phyloP scores from a whole-genome alignment of 1,139 yeast species.

The Lodderomyces orthopsilosis region DNA sequence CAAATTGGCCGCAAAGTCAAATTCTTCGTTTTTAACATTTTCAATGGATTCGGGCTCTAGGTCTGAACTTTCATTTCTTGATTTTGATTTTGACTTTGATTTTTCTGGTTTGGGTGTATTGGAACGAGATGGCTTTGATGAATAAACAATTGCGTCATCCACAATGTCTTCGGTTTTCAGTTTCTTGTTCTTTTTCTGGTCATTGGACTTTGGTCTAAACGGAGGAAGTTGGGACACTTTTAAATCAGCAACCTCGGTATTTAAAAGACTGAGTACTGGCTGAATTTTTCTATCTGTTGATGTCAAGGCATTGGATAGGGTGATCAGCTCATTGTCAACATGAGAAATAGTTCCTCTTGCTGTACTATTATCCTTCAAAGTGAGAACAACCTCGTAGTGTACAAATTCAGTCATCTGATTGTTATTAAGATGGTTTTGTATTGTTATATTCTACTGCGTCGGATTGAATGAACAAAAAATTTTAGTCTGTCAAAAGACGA shows the following conservation, averaged over 20 bases:
- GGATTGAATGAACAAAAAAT: no score
- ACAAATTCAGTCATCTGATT: constrained; percentile 42
- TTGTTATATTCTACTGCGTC: no score
- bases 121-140: constrained; percentile 15
- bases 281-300: constrained; percentile 18
- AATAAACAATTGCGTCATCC: constrained; percentile 30
- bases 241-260: constrained; percentile 43
- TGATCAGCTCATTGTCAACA: constrained; percentile 41
- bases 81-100: constrained; percentile 13
- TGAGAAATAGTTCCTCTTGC: constrained; percentile 46
- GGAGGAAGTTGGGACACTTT: constrained; percentile 50
- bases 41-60: constrained; percentile 33
- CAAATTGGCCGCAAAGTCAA: constrained; percentile 82
- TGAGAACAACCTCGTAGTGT: constrained; percentile 53
- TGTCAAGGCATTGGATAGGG: constrained; percentile 33
- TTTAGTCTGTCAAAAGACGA: background rate
- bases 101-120: constrained; percentile 7
- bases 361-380: constrained; percentile 43
- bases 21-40: constrained; percentile 58
- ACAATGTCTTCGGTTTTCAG: constrained; percentile 11
- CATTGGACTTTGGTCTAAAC: constrained; percentile 17
- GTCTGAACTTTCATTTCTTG: background rate
- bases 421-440: background rate
- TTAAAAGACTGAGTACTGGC: constrained; percentile 26
- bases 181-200: constrained; percentile 17